phyloP scores from a whole-genome alignment of 805 yeast genomes.

The Sporopachydermia lactativora region DNA sequence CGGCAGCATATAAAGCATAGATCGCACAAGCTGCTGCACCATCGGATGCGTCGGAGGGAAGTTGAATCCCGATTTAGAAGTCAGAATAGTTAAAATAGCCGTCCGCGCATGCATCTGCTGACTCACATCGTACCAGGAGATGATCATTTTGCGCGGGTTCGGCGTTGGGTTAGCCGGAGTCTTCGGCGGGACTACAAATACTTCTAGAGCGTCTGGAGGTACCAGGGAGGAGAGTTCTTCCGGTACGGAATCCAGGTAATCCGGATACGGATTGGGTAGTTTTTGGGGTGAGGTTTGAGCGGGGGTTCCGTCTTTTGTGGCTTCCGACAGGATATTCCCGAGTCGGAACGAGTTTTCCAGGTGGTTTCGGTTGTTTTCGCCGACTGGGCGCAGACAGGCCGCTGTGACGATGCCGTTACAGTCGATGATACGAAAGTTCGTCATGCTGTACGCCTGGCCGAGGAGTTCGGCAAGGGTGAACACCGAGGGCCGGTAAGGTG shows the following conservation, averaged over 20 bases:
- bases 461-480: neutral
- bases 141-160: neutral
- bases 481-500: neutral
- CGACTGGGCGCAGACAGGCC: neutral
- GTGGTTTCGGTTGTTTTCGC: neutral
- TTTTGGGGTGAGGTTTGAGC: no score
- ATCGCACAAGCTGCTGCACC: neutral
- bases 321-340: no score
- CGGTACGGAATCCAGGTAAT: neutral
- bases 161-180: neutral
- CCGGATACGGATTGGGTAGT: constrained; percentile 1
- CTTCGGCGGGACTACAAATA: neutral
- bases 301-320: no score
- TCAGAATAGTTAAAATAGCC: neutral
- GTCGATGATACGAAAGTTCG: constrained; percentile 1
- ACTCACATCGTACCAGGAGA: constrained; percentile 1
- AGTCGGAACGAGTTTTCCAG: neutral
- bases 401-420: constrained; percentile 1
- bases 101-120: neutral
- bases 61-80: neutral
- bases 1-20: constrained; percentile 1
- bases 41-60: neutral
- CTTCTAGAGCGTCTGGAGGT: neutral
- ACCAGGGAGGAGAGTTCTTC: neutral
- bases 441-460: neutral